These are phyloP conservation scores for Penicillium paradoxum DNA, from an alignment of 495 filamentous ascomycete species.

Conservation along the genomic window DNA sequence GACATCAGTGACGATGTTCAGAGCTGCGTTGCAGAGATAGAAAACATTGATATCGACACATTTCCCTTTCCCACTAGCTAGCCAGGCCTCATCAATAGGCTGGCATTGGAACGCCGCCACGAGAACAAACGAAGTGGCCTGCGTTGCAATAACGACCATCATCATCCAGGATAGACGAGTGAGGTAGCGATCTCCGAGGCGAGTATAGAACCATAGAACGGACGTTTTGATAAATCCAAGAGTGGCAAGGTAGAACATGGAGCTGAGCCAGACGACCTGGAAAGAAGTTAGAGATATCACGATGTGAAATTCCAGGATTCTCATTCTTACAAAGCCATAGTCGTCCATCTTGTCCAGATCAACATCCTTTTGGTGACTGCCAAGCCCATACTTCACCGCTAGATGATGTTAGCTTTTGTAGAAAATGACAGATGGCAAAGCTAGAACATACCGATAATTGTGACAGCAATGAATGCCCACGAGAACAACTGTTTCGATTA, in stretches of 20 bases:
- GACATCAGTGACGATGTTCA: slow-evolving; percentile 52
- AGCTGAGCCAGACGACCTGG: slow-evolving; percentile 38
- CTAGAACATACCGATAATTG: slow-evolving; percentile 27
- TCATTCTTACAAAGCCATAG: slow-evolving; percentile 29
- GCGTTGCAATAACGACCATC: slow-evolving; percentile 27
- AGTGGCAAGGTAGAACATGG: slow-evolving; percentile 38
- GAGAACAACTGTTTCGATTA: slow-evolving; percentile 26
- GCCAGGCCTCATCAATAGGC: slow-evolving; percentile 34
- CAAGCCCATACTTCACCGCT: slow-evolving; percentile 36
- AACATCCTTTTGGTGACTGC: slow-evolving; percentile 23
- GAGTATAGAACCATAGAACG: slow-evolving; percentile 37
- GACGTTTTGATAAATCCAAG: slow-evolving; percentile 41
- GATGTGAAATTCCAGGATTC: too few species aligned
- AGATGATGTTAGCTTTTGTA: slow-evolving; percentile 3
- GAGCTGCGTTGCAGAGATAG: slow-evolving; percentile 39
- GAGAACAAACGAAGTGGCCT: slow-evolving; percentile 33
- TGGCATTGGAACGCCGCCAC: slow-evolving; percentile 37
- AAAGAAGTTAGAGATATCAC: not conserved
- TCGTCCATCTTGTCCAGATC: slow-evolving; percentile 17
- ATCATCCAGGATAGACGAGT: slow-evolving; percentile 29
- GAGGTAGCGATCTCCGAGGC: slow-evolving; percentile 31
- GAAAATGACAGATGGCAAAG: not conserved
- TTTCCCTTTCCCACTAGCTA: slow-evolving; percentile 22
- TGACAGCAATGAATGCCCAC: slow-evolving; percentile 35
- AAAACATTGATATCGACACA: slow-evolving; percentile 45